phyloP scores from a whole-genome alignment of 768 basidiomycete species.

The Kwoniella sp. region DNA sequence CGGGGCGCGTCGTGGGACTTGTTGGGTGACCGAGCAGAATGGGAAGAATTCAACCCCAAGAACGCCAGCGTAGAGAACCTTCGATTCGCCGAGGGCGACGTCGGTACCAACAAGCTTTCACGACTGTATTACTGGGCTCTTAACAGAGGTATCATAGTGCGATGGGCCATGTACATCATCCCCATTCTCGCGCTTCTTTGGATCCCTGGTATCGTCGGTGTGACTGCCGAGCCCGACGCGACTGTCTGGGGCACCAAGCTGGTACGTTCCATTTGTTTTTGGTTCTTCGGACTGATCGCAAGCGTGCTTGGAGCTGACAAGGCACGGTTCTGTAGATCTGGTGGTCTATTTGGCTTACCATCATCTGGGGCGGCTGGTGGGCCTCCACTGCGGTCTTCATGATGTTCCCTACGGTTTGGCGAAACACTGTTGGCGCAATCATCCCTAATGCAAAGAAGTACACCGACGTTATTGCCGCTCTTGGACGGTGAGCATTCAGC shows the following conservation, averaged over 20 bases:
- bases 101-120: constrained; percentile 59
- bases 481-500: constrained; percentile 62
- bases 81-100: constrained; percentile 54
- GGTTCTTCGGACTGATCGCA: no score
- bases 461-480: constrained; percentile 72
- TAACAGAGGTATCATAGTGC: constrained; percentile 72
- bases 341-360: constrained; percentile 83
- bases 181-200: constrained; percentile 64
- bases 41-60: constrained; percentile 55
- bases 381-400: constrained; percentile 65
- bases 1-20: constrained; percentile 44
- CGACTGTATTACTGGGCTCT: constrained; percentile 73
- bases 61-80: constrained; percentile 50
- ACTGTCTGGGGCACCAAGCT: constrained; percentile 59
- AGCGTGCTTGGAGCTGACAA: not conserved
- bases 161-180: constrained; percentile 74
- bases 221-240: constrained; percentile 63
- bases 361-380: constrained; percentile 87
- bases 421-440: constrained; percentile 71
- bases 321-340: constrained; percentile 63
- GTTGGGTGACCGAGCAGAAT: constrained; percentile 49
- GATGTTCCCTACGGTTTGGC: constrained; percentile 60
- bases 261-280: constrained; percentile 28
- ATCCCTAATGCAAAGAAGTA: constrained; percentile 72
- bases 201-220: constrained; percentile 64